Base-by-base conservation (phyloP, 768 basidiomycete genomes). In the Psilocybe cubensis region DNA sequence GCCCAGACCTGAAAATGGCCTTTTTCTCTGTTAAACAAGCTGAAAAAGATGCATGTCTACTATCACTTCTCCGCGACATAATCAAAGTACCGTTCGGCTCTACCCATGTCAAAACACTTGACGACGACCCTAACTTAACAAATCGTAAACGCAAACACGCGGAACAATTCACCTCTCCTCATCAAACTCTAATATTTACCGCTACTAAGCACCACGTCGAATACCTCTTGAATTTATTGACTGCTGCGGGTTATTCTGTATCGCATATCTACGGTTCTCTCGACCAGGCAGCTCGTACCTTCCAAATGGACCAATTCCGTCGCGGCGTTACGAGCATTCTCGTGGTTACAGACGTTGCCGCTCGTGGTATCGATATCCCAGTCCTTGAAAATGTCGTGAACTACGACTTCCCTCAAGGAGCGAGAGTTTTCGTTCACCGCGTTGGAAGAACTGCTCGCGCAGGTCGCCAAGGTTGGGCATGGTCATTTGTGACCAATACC, bases 121-220 rank as follows among this genome's bases (percentile, higher is more conserved):
- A 67, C 8, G 65, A 70, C 14, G 27, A 46, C n/a, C 59, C 66
- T 10, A 72, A 75, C 41, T 76, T 74, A 58, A 76, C 78, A 52
- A 80, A 78, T 65, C 76, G 73, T 20, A 85, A 87, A 69, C 70
- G 68, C 53, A 91, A 86, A 67, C 77, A 70, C 49, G 74, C 75
- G 51, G 77, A 77, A 42, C 82, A 80, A 60, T 68, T 74, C 38
- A 84, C 84, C 6, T 86, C 86, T 2, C 86, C 92, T 21, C 89
- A 95, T 70, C 97, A 99, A 72, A 95, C 95, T 0, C 85, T 99
- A 47, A 83, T 99, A 7, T 99, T 99, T 66, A 88, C 89, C 2
- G 94, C 96, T 5, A 99, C 97, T 18, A 98, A 99, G 72, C 97
- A 99, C 67, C 97, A 99, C 64, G 95, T 99, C 66, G 97, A 98